Evolutionary conservation across 495 filamentous ascomycete species (phyloP).

Genomic region (Penicillium mononematosum): DNA sequence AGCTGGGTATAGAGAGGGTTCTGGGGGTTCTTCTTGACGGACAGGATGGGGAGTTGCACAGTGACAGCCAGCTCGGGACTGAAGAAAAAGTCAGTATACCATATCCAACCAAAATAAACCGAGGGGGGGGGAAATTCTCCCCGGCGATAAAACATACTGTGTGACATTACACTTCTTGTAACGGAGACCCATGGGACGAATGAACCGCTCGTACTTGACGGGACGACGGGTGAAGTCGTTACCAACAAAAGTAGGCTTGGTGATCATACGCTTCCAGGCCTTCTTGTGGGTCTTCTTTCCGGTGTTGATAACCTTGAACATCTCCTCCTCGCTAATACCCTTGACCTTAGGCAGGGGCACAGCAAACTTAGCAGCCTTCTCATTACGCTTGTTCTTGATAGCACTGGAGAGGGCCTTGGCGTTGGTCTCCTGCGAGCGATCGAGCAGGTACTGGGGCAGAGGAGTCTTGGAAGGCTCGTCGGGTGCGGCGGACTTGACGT

Average conservation of each 20-base stretch:
- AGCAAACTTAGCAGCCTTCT: slow-evolving; percentile 93
- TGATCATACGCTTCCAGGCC: slow-evolving; percentile 94
- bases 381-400: slow-evolving; percentile 84
- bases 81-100: slow-evolving; percentile 20
- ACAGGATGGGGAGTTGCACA: slow-evolving; percentile 88
- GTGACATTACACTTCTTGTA: slow-evolving; percentile 97
- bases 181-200: slow-evolving; percentile 74
- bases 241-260: slow-evolving; percentile 86
- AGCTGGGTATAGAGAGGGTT: slow-evolving; percentile 93
- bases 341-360: slow-evolving; percentile 93
- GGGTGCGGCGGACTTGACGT: slow-evolving; percentile 85
- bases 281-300: slow-evolving; percentile 79
- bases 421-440: slow-evolving; percentile 77
- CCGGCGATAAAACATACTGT: slow-evolving; percentile 39
- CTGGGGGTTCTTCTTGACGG: slow-evolving; percentile 98
- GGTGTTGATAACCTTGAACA: slow-evolving; percentile 97
- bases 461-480: slow-evolving; percentile 70
- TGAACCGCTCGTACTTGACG: slow-evolving; percentile 93
- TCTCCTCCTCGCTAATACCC: slow-evolving; percentile 94
- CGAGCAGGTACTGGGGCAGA: slow-evolving; percentile 84
- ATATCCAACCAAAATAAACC: neutral
- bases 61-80: slow-evolving; percentile 79
- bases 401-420: slow-evolving; percentile 84
- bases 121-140: neutral
- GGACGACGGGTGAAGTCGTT: slow-evolving; percentile 88